phyloP scores from a whole-genome alignment of 164 flowering plant species.

The Liriodendron chinense region DNA sequence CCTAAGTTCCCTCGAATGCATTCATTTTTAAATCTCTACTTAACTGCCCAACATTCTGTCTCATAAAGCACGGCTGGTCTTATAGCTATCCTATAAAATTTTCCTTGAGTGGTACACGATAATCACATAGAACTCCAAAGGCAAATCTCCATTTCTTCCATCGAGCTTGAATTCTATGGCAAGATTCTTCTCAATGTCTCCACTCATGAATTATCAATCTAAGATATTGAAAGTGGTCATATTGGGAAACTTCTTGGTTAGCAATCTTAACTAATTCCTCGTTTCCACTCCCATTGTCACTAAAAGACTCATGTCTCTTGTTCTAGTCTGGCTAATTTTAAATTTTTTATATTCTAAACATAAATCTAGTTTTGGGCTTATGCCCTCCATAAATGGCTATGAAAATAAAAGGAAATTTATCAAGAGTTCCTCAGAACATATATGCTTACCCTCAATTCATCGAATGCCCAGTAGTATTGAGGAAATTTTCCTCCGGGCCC shows the following conservation, averaged over 20 bases:
- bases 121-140: not conserved
- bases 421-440: not conserved
- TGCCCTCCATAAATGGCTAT: too few species aligned
- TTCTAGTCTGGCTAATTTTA: too few species aligned
- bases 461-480: conserved; percentile 87
- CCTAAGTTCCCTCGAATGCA: not conserved
- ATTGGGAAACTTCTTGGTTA: too few species aligned
- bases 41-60: not conserved
- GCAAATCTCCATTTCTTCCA: not conserved
- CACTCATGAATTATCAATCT: too few species aligned
- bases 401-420: not conserved
- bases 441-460: conserved; percentile 72
- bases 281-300: too few species aligned
- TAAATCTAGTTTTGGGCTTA: too few species aligned
- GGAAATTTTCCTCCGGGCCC: conserved; percentile 88
- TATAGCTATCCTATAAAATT: not conserved
- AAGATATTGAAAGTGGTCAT: too few species aligned
- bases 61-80: not conserved
- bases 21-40: not conserved
- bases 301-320: too few species aligned
- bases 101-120: not conserved
- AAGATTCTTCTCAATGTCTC: too few species aligned
- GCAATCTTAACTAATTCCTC: too few species aligned
- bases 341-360: too few species aligned
- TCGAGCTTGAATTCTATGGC: not conserved